Base-by-base conservation (phyloP, 257 asterid species). In the Rhazya stricta region DNA sequence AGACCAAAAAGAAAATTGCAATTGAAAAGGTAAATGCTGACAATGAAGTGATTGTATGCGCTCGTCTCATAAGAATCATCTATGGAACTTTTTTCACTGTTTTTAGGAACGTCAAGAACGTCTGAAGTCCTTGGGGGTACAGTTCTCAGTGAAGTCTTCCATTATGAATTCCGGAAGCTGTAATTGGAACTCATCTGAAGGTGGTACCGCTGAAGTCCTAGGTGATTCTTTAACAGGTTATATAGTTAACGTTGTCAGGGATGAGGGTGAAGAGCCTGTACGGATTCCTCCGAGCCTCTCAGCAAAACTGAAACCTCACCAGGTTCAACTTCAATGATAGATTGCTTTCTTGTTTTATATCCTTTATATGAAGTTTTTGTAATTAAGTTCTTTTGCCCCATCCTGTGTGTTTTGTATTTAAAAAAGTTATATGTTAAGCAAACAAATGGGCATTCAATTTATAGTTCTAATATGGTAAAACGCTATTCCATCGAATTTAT, bases 91-190 rank as follows among this genome's bases (percentile, higher is more conserved):
- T 41, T 29, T 32, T 23, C 51, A 39, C 70, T 43, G 57, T 68
- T 77, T 85, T 51, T 87, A 94, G 99, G 99, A 94, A 82, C 96
- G 99, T 30, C 99, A 94, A 89, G 99, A 94, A 77, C 93, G 99
- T 58, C 96, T 94, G 51, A 94, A 94, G 88, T 92, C 98, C 66
- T 83, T 94, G 89, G 97, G 84, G 79, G 97, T 95, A 68, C 89
- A 88, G 74, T 85, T 90, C 79, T 89, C 97, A 34, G 72, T 84
- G 62, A 89, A 87, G 79, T 80, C 98, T 77, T 84, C 84, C 73
- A 78, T 81, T 79, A 78, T 73, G 83, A 84, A 80, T 71, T 84
- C 92, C 74, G 79, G 84, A 56, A 84, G 77, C 68, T 80, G 81
- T 57, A 86, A 57, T 75, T 79, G 77, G 82, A 86, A 76, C 77